Evolutionary conservation across 257 asterid genomes (phyloP), one percentile per base, ranked within the genome.

Genomic region (Jacaranda mimosifolia): DNA sequence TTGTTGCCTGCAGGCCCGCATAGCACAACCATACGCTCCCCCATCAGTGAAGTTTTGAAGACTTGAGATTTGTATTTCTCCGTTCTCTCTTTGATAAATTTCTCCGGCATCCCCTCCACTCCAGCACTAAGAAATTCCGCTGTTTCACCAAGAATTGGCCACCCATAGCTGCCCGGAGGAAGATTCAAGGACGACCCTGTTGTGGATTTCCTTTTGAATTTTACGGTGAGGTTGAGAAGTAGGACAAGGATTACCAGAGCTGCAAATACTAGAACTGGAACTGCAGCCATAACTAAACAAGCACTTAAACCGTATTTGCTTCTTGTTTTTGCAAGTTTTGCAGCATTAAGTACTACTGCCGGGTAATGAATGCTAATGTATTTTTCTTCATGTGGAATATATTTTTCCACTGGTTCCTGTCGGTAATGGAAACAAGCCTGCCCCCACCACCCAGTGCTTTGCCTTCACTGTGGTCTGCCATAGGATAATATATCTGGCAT

Each of bases 121-220:
- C 89, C 86, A 10, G 85, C 82, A 18, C 89, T 73, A 38, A 88
- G 88, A 73, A 88, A 86, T 9, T 66, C 83, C 12, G 64, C 3
- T 2, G 92, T 86, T 74, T 86, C 92, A 3, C 92, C 92, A 7
- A 88, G 77, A 55, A 88, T 32, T 14, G 90, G 92, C 90, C 90
- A 86, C 1, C 92, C 92, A 1, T 75, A 84, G 83, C 86, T 88
- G 64, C 92, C 92, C 0, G 90, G 92, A 53, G 92, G 92, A 71
- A 85, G 87, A 79, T 84, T 85, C 56, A 46, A 56, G 5, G 32
- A 26, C 32, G 78, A 7, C 77, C 51, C 71, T 45, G 45, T 71
- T 40, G 70, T 7, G 19, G 71, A 65, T 64, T 42, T 69, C 18
- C 63, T 26, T 5, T 3, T 55, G 9, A 57, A 15, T 35, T 67